These are phyloP conservation scores for Helminthosporium solani DNA, from an alignment of 2,329 filamentous ascomycete species.

Conservation along the genomic window DNA sequence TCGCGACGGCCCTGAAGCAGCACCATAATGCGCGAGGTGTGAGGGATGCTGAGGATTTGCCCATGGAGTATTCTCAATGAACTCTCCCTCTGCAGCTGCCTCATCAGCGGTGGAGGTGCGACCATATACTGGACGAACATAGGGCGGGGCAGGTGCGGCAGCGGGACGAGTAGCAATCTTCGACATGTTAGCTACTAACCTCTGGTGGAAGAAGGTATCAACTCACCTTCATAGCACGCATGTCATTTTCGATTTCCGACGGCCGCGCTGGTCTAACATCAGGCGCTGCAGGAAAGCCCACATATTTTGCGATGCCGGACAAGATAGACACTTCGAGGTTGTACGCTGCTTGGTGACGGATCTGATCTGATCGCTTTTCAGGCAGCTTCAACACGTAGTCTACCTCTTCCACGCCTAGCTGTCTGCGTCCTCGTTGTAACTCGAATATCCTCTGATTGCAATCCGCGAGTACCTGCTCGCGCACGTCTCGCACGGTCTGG, in stretches of 20 bases:
- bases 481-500: constrained; percentile 78
- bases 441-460: constrained; percentile 90
- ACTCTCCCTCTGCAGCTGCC: constrained; percentile 75
- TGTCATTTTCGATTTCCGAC: constrained; percentile 78
- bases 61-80: constrained; percentile 88
- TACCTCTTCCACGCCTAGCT: constrained; percentile 72
- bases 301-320: constrained; percentile 87
- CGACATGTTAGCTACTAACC: constrained; percentile 5
- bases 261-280: constrained; percentile 71
- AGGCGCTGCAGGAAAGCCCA: constrained; percentile 95
- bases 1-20: constrained; percentile 23
- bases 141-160: constrained; percentile 30
- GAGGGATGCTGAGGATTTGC: constrained; percentile 71
- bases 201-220: constrained; percentile 1
- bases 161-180: constrained; percentile 38
- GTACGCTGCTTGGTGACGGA: constrained; percentile 84
- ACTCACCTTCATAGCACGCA: constrained; percentile 85
- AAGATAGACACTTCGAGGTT: constrained; percentile 93
- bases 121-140: constrained; percentile 33
- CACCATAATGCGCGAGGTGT: constrained; percentile 38
- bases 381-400: constrained; percentile 83
- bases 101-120: constrained; percentile 47
- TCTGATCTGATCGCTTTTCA: constrained; percentile 71
- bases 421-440: constrained; percentile 84
- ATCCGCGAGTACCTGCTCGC: constrained; percentile 75